These are phyloP conservation scores for Zoysia matrella DNA, from an alignment of 202 grass and related monocot genomes.

Conservation along the genomic window DNA sequence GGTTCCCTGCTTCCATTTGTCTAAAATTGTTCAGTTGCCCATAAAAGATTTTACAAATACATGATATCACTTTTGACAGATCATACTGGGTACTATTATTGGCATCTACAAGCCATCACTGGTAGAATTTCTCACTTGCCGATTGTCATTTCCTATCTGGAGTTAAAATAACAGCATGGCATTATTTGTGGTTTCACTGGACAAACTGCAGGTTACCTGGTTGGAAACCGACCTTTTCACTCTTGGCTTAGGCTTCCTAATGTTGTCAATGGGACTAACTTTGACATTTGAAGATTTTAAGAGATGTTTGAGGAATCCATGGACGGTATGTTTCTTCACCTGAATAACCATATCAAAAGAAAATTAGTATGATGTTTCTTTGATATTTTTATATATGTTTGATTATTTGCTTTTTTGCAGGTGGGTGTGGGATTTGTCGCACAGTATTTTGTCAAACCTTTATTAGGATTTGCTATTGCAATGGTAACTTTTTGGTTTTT, in stretches of 20 bases:
- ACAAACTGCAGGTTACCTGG: conserved; percentile 79
- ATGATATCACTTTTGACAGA: conserved; percentile 52
- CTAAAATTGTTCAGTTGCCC: conserved; percentile 3
- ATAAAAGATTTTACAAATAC: conserved; percentile 14
- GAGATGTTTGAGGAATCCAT: conserved; percentile 96
- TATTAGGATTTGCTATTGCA: conserved; percentile 83
- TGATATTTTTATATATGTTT: conserved; percentile 32
- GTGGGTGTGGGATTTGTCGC: conserved; percentile 93
- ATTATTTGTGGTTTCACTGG: conserved; percentile 39
- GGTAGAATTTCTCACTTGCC: conserved; percentile 57
- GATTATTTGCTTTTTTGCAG: conserved; percentile 64
- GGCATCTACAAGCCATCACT: conserved; percentile 93
- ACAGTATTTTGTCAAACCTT: conserved; percentile 85
- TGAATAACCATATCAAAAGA: conserved; percentile 13
- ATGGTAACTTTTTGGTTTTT: conserved; percentile 54
- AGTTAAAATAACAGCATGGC: neutral
- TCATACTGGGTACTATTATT: conserved; percentile 84
- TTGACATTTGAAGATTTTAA: conserved; percentile 97
- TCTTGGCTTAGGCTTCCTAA: conserved; percentile 82
- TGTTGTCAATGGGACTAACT: conserved; percentile 96
- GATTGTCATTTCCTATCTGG: conserved; percentile 27
- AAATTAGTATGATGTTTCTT: conserved; percentile 38
- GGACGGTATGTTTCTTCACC: conserved; percentile 74
- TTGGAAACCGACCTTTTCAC: conserved; percentile 98
- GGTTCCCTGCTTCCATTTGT: conserved; percentile 28